These are phyloP conservation scores for Colletotrichum paranaense DNA, from an alignment of 2,329 filamentous ascomycete species.

Conservation along the genomic window DNA sequence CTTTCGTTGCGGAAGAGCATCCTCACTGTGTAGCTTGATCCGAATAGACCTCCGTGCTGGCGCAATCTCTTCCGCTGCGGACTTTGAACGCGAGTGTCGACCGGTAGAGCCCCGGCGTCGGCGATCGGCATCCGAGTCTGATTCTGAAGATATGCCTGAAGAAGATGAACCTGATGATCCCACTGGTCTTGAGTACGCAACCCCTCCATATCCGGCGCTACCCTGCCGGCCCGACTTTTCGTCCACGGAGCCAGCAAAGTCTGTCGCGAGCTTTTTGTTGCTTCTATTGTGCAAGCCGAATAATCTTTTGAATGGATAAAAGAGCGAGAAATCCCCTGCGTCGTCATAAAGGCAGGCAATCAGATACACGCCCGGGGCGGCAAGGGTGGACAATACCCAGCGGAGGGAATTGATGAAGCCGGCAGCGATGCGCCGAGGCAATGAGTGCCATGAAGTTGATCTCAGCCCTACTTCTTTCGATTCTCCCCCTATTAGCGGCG, in stretches of 20 bases:
- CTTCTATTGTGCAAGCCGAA: slow-evolving; percentile 59
- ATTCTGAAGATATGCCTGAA: slow-evolving; percentile 77
- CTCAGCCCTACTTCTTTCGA: slow-evolving; percentile 41
- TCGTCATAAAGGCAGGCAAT: slow-evolving; percentile 87
- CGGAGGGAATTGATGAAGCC: slow-evolving; percentile 81
- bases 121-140: slow-evolving; percentile 68
- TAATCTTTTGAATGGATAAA: slow-evolving; percentile 77
- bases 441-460: slow-evolving; percentile 61
- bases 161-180: slow-evolving; percentile 65
- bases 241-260: slow-evolving; percentile 44
- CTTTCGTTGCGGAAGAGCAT: slow-evolving; percentile 78
- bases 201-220: slow-evolving; percentile 36
- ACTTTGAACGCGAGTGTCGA: slow-evolving; percentile 73
- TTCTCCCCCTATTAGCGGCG: slow-evolving; percentile 68
- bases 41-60: slow-evolving; percentile 84
- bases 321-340: slow-evolving; percentile 80
- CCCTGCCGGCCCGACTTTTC: slow-evolving; percentile 43
- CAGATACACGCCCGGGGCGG: slow-evolving; percentile 84
- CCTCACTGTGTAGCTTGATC: slow-evolving; percentile 89
- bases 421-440: slow-evolving; percentile 77
- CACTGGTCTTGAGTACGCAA: slow-evolving; percentile 23
- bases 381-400: slow-evolving; percentile 81
- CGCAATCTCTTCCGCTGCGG: slow-evolving; percentile 72
- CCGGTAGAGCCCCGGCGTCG: slow-evolving; percentile 44
- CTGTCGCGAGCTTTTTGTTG: slow-evolving; percentile 60